These are phyloP conservation scores for Globisporangium splendens DNA, from an alignment of 352 stramenopile species.

Conservation along the genomic window DNA sequence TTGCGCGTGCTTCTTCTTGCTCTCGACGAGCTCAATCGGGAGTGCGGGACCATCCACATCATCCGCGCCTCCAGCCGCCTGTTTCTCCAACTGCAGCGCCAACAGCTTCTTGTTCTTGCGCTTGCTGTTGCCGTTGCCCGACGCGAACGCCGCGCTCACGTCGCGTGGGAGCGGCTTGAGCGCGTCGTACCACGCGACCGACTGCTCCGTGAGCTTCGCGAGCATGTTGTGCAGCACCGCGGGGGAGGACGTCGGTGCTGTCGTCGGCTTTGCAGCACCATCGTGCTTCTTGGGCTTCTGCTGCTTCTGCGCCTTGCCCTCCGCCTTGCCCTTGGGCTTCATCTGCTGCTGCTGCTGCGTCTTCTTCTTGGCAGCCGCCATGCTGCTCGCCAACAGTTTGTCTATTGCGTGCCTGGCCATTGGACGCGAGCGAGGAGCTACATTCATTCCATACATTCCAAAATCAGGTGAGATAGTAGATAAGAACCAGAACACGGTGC, in stretches of 20 bases:
- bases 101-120: slow-evolving; percentile 16
- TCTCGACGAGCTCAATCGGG: slow-evolving; percentile 14
- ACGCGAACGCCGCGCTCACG: background rate
- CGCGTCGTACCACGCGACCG: slow-evolving; percentile 35
- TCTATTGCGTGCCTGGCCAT: background rate
- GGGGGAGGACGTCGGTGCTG: background rate
- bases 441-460: background rate
- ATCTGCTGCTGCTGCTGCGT: too few relatives aligned
- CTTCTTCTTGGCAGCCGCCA: slow-evolving; percentile 1
- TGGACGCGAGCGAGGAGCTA: background rate
- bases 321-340: too few relatives aligned
- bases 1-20: slow-evolving; percentile 58
- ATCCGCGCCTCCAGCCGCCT: background rate
- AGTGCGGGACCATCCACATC: slow-evolving; percentile 21
- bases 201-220: slow-evolving; percentile 24
- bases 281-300: slow-evolving; percentile 9
- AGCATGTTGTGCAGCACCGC: slow-evolving; percentile 25
- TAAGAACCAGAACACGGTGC: background rate
- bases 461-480: background rate
- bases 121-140: slow-evolving; percentile 9
- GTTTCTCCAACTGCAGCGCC: slow-evolving; percentile 4
- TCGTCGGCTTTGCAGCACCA: too few relatives aligned
- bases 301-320: too few relatives aligned
- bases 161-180: slow-evolving; percentile 6
- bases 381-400: background rate